Base-by-base conservation (phyloP, 2,329 filamentous ascomycete genomes). In the Fusarium redolens region DNA sequence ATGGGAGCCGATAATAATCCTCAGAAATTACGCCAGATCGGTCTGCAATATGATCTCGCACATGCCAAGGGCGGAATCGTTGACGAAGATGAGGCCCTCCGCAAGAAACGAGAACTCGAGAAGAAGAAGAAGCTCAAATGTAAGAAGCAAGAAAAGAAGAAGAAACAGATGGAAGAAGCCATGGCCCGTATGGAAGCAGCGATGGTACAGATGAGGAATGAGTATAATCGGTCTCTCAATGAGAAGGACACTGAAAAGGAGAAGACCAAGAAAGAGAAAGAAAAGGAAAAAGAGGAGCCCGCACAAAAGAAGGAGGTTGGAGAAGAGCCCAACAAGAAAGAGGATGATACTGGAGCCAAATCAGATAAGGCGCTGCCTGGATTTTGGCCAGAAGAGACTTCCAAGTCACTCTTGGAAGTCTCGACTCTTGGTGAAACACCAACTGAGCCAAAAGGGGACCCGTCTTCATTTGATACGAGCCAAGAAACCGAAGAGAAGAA, bases 11-110 rank as follows among this genome's bases (percentile, higher is more conserved):
- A 83, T 45, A 75, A 70, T 13, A 85, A 85, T 40, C 90, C 91
- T 4, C 89, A 92, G 72, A 94, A 94, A 78, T 83, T 94, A 6
- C 82, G 90, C 4, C 83, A 88, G 60, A 86, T 89, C 17, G 90
- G 88, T 1, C 82, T 89, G 61, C 87, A 88, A 35, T 90, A 91
- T 66, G 90, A 92, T 64, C 83, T 91, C 20, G 89, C 90, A 0
- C 88, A 91, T 72, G 85, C 86, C 20, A 90, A 90, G 73, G 89
- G 88, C 4, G 85, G 87, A 11, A 83, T 89, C 43, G 73, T 84
- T 8, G 86, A 88, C 43, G 85, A 86, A 63, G 87, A 89, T 14
- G 81, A 80, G 12, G 72, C 79, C 38, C 59, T 82, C 54, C 78
- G 74, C 41, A 79, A 77, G 61, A 73, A 72, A 38, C 73, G 70